These are phyloP conservation scores for Phytophthora brassicae DNA, from an alignment of 352 stramenopile species.

Conservation along the genomic window DNA sequence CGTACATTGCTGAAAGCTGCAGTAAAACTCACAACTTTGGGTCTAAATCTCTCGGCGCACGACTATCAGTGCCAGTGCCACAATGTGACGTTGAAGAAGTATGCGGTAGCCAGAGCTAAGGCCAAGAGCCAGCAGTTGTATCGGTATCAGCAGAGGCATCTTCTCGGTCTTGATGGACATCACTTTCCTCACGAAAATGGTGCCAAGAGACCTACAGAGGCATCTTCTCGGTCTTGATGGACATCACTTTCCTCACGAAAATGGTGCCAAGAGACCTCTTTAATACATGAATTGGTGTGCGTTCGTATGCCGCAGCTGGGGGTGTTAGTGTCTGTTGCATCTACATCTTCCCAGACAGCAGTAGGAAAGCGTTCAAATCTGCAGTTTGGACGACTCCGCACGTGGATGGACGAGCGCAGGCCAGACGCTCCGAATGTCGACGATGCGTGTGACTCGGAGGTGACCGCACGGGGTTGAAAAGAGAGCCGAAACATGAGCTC, in stretches of 20 bases:
- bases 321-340: neutral
- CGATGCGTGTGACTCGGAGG: conserved; percentile 1
- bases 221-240: neutral
- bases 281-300: neutral
- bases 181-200: neutral
- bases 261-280: neutral
- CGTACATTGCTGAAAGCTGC: too few relatives aligned
- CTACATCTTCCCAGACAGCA: neutral
- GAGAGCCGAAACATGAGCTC: too few relatives aligned
- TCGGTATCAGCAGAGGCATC: conserved; percentile 11
- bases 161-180: neutral
- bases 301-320: conserved; percentile 3
- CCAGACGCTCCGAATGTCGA: conserved; percentile 18
- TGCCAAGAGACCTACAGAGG: neutral
- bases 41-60: conserved; percentile 6
- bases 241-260: neutral
- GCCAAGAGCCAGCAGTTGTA: conserved; percentile 14
- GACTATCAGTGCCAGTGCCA: conserved; percentile 22
- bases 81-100: conserved; percentile 27
- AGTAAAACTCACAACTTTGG: too few relatives aligned
- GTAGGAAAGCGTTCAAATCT: conserved; percentile 13
- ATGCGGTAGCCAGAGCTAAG: conserved; percentile 13
- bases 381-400: conserved; percentile 1
- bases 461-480: conserved; percentile 12
- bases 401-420: conserved; percentile 18